phyloP scores from a whole-genome alignment of 106 monocot genomes.

The Posidonia australis region DNA sequence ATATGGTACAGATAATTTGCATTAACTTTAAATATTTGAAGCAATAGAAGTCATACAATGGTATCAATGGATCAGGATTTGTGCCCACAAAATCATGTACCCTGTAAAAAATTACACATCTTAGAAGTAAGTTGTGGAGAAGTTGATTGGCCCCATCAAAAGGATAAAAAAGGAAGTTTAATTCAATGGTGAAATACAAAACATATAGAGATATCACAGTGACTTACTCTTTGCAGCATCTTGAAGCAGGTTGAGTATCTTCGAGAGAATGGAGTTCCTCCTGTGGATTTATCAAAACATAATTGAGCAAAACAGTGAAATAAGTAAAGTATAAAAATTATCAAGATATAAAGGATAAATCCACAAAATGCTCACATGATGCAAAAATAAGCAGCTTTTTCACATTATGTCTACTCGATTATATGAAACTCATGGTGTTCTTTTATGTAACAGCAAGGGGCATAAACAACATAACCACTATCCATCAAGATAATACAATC shows the following conservation, averaged over 20 bases:
- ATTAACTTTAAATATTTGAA: background rate
- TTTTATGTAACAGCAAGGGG: no score
- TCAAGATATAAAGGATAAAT: background rate
- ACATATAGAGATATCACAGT: no score
- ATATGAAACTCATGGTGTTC: no score
- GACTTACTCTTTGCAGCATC: slow-evolving; percentile 58
- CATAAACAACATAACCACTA: no score
- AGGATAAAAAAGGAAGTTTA: no score
- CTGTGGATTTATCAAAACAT: slow-evolving; percentile 10
- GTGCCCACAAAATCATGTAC: slow-evolving; percentile 35
- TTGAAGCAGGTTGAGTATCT: slow-evolving; percentile 37
- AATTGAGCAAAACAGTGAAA: background rate
- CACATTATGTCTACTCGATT: no score
- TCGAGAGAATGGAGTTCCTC: slow-evolving; percentile 52
- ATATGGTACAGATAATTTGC: background rate
- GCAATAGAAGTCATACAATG: slow-evolving; percentile 25
- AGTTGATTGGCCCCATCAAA: no score
- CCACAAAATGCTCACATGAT: no score
- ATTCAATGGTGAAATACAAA: no score
- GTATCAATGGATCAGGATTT: slow-evolving; percentile 47
- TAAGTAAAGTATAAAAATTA: background rate
- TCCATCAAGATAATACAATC: background rate
- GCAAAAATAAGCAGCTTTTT: no score
- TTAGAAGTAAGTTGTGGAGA: no score
- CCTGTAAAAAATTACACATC: no score